A percentile compares a stretch with the other conserved stretches of the same genome.
phyloP scores from a whole-genome alignment of 2,329 filamentous ascomycete genomes.

The Diplodia intermedia region DNA sequence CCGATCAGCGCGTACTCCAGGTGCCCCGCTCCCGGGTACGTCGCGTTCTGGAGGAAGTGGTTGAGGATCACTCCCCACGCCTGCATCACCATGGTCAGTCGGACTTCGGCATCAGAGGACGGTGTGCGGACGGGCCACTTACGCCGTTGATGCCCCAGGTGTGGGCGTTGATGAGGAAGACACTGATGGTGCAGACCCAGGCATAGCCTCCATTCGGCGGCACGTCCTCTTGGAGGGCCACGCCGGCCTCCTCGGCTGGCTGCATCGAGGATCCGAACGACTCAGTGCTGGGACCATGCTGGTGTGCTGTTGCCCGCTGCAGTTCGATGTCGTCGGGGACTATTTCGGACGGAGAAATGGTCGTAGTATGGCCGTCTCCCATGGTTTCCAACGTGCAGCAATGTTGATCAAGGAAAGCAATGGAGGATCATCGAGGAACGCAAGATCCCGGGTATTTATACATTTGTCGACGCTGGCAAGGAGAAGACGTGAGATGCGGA shows the following conservation, averaged over 20 bases:
- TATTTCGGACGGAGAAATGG: not conserved
- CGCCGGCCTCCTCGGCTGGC: not conserved
- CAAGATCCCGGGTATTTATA: not conserved
- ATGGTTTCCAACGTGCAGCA: not conserved
- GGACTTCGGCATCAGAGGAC: not conserved
- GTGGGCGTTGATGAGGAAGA: constrained; percentile 42
- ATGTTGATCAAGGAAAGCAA: not conserved
- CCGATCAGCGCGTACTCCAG: constrained; percentile 48
- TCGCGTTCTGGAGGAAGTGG: not conserved
- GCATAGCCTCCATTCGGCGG: constrained; percentile 47
- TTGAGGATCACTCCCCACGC: constrained; percentile 26
- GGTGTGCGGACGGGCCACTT: constrained; percentile 12
- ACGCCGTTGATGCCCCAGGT: constrained; percentile 43
- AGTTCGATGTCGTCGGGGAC: not conserved
- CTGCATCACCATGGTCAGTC: not conserved
- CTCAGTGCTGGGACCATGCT: not conserved
- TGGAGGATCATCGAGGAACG: too few species aligned
- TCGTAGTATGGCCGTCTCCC: not conserved
- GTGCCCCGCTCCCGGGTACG: constrained; percentile 35
- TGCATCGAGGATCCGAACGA: not conserved
- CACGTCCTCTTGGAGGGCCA: not conserved
- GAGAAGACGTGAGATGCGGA: not conserved
- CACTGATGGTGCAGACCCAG: constrained; percentile 43
- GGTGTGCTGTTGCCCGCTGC: not conserved
- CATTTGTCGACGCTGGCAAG: not conserved